These are phyloP conservation scores for Sugiyamaella sp. DNA, from an alignment of 1,139 yeast genomes.

Conservation along the genomic window DNA sequence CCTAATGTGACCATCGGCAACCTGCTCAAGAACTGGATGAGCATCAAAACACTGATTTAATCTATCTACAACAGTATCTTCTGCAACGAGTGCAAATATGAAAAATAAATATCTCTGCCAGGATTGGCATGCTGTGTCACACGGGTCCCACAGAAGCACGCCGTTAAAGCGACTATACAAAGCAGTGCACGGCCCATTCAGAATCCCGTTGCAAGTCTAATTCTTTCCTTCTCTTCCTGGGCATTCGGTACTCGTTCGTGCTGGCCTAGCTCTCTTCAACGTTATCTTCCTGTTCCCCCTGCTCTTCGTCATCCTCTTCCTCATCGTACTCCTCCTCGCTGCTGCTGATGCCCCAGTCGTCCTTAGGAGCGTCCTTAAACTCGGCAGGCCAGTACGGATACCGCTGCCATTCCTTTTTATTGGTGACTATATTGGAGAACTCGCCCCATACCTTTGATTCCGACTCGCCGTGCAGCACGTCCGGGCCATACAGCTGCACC, in stretches of 20 bases:
- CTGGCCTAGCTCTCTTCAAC: no score
- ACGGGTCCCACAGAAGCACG: no score
- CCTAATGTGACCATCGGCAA: constrained; percentile 7
- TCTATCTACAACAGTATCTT: constrained; percentile 1
- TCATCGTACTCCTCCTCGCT: constrained; percentile 28
- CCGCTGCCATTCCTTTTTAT: constrained; percentile 43
- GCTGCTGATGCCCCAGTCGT: constrained; percentile 33
- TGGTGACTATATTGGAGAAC: constrained; percentile 42
- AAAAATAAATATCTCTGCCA: neutral
- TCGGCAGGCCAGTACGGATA: constrained; percentile 44
- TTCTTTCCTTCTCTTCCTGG: no score
- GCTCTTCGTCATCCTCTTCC: constrained; percentile 21
- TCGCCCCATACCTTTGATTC: constrained; percentile 41
- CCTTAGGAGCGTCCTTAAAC: constrained; percentile 33
- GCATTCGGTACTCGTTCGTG: no score
- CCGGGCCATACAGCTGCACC: constrained; percentile 35
- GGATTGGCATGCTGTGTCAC: neutral
- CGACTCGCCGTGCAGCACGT: constrained; percentile 23
- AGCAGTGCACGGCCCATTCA: no score
- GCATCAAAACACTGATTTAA: constrained; percentile 3
- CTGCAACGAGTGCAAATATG: no score
- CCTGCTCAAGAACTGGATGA: constrained; percentile 14
- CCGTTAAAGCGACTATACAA: no score
- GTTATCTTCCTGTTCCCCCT: neutral
- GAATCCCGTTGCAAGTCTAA: no score